Base-by-base conservation (phyloP, 2,329 filamentous ascomycete genomes). In the Alternaria postmessia region DNA sequence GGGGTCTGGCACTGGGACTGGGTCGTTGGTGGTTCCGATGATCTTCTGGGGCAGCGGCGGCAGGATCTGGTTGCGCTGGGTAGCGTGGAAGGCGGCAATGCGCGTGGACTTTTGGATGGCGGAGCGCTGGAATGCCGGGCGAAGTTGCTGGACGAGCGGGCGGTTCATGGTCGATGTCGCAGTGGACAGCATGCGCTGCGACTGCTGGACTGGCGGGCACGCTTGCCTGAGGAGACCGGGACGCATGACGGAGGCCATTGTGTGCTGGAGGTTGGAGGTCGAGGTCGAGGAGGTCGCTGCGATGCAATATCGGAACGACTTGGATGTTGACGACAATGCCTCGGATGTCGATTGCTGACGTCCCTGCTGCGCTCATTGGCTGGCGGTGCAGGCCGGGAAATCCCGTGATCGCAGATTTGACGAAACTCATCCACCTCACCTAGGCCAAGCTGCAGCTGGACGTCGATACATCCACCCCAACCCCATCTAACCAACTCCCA, bases 21-120 rank as follows among this genome's bases (percentile, higher is more conserved):
- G 88, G 75, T 98, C 94, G 82, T 99, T 99, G 77, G 94, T 86
- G 72, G 87, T 88, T 81, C 93, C 93, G 62, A 91, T 77, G 69
- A 96, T 86, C 91, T 82, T 85, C 95, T 93, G 95, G 75, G 94
- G 93, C 68, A 91, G 87, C 57, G 93, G 89, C 61, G 94, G 93
- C 59, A 99, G 86, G 75, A 94, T 90, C 76, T 86, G 85, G 80
- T 88, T 87, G 81, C 87, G 87, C 80, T 88, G 86, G 42, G 92
- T 92, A 74, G 90, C 92, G 81, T 97, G 94, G 87, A 99, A 97
- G 71, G 91, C 89, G 68, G 93, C 90, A 72, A 89, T 84, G 79
- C 88, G 78, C 54, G 79, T 74, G 48, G 80, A 75, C 54, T 70
- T 70, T 73, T 81, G 76, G 66, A 80, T 67, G 55, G 71, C 69